Base-by-base conservation (phyloP, 768 basidiomycete species). In the Suillus decipiens region DNA sequence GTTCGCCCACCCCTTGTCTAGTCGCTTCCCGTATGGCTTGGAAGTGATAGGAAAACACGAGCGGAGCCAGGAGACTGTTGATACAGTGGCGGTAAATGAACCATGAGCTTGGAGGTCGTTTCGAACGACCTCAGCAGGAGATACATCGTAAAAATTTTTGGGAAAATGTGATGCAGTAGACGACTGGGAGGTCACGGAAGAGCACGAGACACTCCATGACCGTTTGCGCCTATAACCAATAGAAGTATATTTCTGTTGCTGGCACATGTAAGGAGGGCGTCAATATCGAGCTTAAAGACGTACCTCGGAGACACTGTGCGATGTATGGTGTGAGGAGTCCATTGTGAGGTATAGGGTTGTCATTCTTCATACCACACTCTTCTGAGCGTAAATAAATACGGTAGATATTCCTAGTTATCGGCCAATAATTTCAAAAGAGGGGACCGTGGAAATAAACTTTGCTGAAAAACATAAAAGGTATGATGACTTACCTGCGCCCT, bases 81-180 rank as follows among this genome's bases (percentile, higher is more conserved):
- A 70, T 19, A 66, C 60, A 0, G 79, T 81, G 0, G 79, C 77
- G 1, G 78, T 73, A 58, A 82, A 82, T 11, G 81, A 77, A 39
- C 79, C 80, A 45, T 71, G 68, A 37, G 71, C 75, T 37, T 71
- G 69, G 9, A 73, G 57, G 33, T 61, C 51, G 12, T 74, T 75
- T 39, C 70, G 58, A n/a, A 58, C 62, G 66, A 65, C 71, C 33
- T 69, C 66, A 28, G 74, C 68, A 28, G 58, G 64, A 62, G 67
- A 69, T 50, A 36, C 59, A 56, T 64, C 75, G 50, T 42, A 66
- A 55, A 19, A 68, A 47, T 72, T 71, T 69, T 42, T 65, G 12
- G 59, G 61, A 50, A 67, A 71, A 65, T 65, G 73, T 61, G 61
- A 73, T 45, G 60, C 48, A 5, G 72, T 68, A 15, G 74, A 74